phyloP scores from a whole-genome alignment of 1,139 yeast species.

The Pichia sp. region DNA sequence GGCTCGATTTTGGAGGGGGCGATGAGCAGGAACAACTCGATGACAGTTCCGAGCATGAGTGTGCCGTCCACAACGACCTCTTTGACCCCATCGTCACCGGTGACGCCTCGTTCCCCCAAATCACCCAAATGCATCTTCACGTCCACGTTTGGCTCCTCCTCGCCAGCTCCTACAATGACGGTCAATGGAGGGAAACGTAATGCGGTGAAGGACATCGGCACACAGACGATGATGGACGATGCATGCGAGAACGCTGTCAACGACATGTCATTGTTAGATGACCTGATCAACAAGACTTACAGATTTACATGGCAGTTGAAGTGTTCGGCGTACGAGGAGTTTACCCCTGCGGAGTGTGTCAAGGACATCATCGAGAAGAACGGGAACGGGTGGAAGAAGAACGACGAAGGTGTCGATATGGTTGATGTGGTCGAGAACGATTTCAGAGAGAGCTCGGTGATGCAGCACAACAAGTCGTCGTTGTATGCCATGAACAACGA shows the following conservation, averaged over 20 bases:
- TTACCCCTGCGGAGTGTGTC: slow-evolving; percentile 67
- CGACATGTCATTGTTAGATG: slow-evolving; percentile 16
- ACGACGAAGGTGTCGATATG: slow-evolving; percentile 35
- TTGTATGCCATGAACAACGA: background rate
- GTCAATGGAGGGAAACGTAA: background rate
- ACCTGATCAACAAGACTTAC: slow-evolving; percentile 51
- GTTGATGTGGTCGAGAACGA: slow-evolving; percentile 31
- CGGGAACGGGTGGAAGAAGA: slow-evolving; percentile 63
- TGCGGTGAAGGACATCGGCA: slow-evolving; percentile 2
- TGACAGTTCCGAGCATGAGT: background rate
- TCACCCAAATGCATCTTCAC: background rate
- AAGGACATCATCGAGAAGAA: slow-evolving; percentile 68
- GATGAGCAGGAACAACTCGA: background rate
- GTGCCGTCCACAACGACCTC: background rate
- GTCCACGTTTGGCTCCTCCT: background rate
- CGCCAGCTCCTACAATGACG: background rate
- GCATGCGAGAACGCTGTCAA: slow-evolving; percentile 16
- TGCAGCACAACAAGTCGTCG: background rate
- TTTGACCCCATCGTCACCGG: background rate
- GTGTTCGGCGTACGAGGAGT: slow-evolving; percentile 50
- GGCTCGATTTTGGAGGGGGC: background rate
- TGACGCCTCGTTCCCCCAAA: background rate
- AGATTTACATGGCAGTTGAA: slow-evolving; percentile 67
- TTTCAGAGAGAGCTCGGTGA: slow-evolving; percentile 10
- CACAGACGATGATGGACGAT: slow-evolving; percentile 18